Evolutionary conservation across 352 stramenopile species (phyloP).

Genomic region (Pythium periplocum): DNA sequence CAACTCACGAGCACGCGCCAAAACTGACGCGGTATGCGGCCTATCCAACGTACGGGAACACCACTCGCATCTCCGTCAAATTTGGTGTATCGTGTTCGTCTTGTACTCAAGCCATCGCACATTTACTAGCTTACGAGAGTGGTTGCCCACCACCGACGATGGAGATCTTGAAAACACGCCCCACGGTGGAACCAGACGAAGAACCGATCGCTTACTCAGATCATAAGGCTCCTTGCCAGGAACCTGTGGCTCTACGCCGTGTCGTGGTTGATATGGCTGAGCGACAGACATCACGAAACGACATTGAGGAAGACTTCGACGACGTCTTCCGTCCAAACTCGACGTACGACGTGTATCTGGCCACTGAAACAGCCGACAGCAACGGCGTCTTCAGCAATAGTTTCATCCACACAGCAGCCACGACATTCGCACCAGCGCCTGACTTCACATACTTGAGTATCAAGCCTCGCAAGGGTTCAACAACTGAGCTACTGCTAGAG

Average conservation of each 20-base stretch:
- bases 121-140: slow-evolving; percentile 42
- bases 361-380: slow-evolving; percentile 45
- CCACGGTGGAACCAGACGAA: background rate
- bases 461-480: slow-evolving; percentile 58
- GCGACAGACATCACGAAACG: slow-evolving; percentile 1
- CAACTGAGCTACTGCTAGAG: slow-evolving; percentile 59
- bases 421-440: slow-evolving; percentile 38
- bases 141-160: slow-evolving; percentile 21
- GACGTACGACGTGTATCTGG: slow-evolving; percentile 44
- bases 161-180: slow-evolving; percentile 6
- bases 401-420: slow-evolving; percentile 32
- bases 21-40: slow-evolving; percentile 34
- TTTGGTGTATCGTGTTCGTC: slow-evolving; percentile 51
- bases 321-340: slow-evolving; percentile 30
- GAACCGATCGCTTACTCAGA: background rate
- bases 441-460: slow-evolving; percentile 39
- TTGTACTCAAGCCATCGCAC: slow-evolving; percentile 40
- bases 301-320: slow-evolving; percentile 14
- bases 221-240: background rate
- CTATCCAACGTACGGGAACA: slow-evolving; percentile 47
- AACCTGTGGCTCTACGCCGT: background rate
- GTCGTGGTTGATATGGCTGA: slow-evolving; percentile 7
- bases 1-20: slow-evolving; percentile 46
- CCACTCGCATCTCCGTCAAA: slow-evolving; percentile 41
- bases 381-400: slow-evolving; percentile 51